Conservation (phyloP, 2,329 filamentous ascomycete genomes). For the Pseudogymnoascus sp. region DNA sequence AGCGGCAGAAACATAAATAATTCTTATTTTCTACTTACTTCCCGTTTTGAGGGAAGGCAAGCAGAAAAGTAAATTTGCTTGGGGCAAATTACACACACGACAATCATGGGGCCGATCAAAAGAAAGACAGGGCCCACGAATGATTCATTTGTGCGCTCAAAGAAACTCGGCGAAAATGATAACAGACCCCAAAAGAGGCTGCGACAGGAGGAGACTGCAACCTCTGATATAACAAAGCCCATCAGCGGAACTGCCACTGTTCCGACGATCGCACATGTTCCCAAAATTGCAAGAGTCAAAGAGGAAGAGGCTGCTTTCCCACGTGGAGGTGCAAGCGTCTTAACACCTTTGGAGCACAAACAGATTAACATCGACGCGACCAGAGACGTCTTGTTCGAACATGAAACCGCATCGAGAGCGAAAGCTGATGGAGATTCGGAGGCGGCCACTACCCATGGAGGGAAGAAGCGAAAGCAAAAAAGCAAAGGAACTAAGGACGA, state of each 20-base stretch:
- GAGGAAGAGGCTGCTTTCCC: conserved; percentile 89
- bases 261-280: conserved; percentile 15
- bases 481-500: conserved; percentile 44
- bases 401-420: conserved; percentile 49
- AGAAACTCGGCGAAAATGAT: conserved; percentile 21
- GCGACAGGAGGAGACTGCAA: conserved; percentile 20
- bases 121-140: conserved; percentile 28
- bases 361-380: conserved; percentile 92
- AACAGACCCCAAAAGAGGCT: conserved; percentile 25
- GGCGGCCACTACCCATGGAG: conserved; percentile 22
- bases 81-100: neutral
- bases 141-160: conserved; percentile 27
- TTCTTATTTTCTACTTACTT: conserved; percentile 9
- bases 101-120: conserved; percentile 28
- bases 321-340: conserved; percentile 78
- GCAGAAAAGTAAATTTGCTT: conserved; percentile 7
- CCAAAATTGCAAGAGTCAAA: conserved; percentile 34
- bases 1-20: conserved; percentile 10
- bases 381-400: conserved; percentile 83
- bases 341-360: conserved; percentile 91
- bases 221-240: conserved; percentile 8
- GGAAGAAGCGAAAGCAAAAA: conserved; percentile 44
- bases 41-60: neutral
- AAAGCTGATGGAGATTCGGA: conserved; percentile 32
- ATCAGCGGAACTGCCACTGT: conserved; percentile 14